phyloP scores from a whole-genome alignment of 2,329 filamentous ascomycete genomes.

The Venturia aucupariae region DNA sequence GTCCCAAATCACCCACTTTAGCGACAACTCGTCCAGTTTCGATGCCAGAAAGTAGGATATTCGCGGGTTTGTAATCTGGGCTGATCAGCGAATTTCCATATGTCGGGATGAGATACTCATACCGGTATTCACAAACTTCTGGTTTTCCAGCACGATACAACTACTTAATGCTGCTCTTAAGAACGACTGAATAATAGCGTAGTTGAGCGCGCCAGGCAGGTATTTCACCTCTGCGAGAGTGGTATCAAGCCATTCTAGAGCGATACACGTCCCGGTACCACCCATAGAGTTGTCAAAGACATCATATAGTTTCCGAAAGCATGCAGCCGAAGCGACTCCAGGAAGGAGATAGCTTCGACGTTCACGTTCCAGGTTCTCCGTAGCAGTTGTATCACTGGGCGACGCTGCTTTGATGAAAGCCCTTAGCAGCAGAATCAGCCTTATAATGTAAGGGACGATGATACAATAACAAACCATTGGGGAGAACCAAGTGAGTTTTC shows the following conservation, averaged over 20 bases:
- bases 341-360: conserved; percentile 15
- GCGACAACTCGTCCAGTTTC: conserved; percentile 14
- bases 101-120: conserved; percentile 12
- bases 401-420: conserved; percentile 18
- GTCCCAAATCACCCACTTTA: conserved; percentile 19
- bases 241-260: conserved; percentile 18
- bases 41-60: conserved; percentile 18
- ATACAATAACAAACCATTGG: conserved; percentile 16
- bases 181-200: conserved; percentile 14
- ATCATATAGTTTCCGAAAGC: conserved; percentile 18
- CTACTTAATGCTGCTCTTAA: conserved; percentile 16
- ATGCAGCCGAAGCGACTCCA: conserved; percentile 16
- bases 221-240: conserved; percentile 18
- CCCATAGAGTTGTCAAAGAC: conserved; percentile 15
- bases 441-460: conserved; percentile 13
- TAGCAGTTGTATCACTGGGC: conserved; percentile 15
- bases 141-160: conserved; percentile 15
- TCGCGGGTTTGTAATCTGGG: conserved; percentile 18
- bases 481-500: conserved; percentile 10
- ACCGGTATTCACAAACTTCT: conserved; percentile 17
- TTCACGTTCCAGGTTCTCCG: conserved; percentile 16
- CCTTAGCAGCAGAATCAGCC: conserved; percentile 15
- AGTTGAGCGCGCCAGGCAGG: too few species aligned
- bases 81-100: conserved; percentile 13
- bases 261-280: conserved; percentile 13